Evolutionary conservation across 2,329 filamentous ascomycete species (phyloP).

Genomic region (Fusarium dimerum): DNA sequence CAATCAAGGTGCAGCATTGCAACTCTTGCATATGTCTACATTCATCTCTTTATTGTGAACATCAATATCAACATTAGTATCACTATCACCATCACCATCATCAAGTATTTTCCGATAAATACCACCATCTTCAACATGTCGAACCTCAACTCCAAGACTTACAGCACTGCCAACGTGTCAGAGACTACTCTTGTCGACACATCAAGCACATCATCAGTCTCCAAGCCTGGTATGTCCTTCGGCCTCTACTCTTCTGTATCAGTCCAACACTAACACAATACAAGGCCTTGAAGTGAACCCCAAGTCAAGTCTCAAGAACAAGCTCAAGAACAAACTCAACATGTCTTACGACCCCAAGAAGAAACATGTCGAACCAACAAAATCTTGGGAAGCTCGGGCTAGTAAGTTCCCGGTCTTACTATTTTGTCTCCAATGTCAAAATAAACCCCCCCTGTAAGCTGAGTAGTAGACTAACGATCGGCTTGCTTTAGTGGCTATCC

Average conservation of each 20-base stretch:
- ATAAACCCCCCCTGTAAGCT: not conserved
- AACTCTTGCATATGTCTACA: too few species aligned
- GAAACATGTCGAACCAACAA: conserved; percentile 21
- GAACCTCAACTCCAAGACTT: conserved; percentile 19
- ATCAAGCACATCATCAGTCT: conserved; percentile 9
- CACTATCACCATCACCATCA: not conserved
- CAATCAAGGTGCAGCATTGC: too few species aligned
- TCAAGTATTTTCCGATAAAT: not conserved
- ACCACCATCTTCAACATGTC: conserved; percentile 14
- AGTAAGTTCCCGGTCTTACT: conserved; percentile 13
- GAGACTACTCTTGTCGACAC: conserved; percentile 27
- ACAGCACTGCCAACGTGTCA: conserved; percentile 22
- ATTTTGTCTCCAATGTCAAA: not conserved
- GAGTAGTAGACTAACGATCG: not conserved
- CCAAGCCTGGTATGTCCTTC: conserved; percentile 19
- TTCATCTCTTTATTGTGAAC: not conserved
- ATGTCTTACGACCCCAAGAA: conserved; percentile 23
- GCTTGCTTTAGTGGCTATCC: not conserved
- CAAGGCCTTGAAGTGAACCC: conserved; percentile 3
- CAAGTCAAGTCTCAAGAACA: conserved; percentile 23
- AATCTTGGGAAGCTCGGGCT: conserved; percentile 29
- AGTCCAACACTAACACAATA: conserved; percentile 5
- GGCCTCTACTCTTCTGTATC: fast-evolving
- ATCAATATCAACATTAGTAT: too few species aligned
- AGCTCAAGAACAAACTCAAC: conserved; percentile 24